Evolutionary conservation across 2,329 filamentous ascomycete genomes (phyloP).

Genomic region (Colletotrichum simmondsii): DNA sequence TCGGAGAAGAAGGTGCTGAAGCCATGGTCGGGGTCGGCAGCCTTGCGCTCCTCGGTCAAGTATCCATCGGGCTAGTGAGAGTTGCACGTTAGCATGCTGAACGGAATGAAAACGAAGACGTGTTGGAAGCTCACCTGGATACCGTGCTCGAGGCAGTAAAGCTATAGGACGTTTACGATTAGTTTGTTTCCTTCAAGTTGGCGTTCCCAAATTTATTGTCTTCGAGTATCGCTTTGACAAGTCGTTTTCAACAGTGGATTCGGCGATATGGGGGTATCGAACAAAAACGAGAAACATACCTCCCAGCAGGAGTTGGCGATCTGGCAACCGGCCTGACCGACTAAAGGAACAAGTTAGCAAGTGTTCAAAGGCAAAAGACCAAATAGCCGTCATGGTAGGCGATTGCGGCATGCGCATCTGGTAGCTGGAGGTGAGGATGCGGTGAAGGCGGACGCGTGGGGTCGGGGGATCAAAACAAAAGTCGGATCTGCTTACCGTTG

Average conservation of each 20-base stretch:
- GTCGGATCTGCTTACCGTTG: conserved; percentile 78
- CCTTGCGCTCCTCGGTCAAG: conserved; percentile 98
- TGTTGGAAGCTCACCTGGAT: conserved; percentile 80
- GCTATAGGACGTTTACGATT: conserved; percentile 62
- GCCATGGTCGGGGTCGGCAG: conserved; percentile 90
- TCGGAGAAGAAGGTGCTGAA: conserved; percentile 99
- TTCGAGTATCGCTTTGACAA: not conserved
- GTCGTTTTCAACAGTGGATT: conserved; percentile 4
- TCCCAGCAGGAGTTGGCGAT: conserved; percentile 99
- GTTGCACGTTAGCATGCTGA: not conserved
- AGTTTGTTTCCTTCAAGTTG: not conserved
- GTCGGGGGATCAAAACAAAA: conserved; percentile 43
- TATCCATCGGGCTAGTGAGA: conserved; percentile 88
- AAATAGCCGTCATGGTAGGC: conserved; percentile 35
- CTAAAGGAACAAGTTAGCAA: conserved; percentile 70
- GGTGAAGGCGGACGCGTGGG: conserved; percentile 55
- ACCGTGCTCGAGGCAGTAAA: conserved; percentile 99
- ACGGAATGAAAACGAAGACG: conserved; percentile 1
- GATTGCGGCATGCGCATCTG: conserved; percentile 29
- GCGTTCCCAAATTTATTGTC: not conserved
- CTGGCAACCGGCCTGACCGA: conserved; percentile 99
- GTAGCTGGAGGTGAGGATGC: conserved; percentile 47
- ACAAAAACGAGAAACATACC: conserved; percentile 70
- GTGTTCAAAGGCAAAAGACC: conserved; percentile 20
- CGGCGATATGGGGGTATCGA: not conserved